These are phyloP conservation scores for Climacium dendroides DNA, from an alignment of 225 moss, liverwort and hornwort genomes.

Conservation along the genomic window DNA sequence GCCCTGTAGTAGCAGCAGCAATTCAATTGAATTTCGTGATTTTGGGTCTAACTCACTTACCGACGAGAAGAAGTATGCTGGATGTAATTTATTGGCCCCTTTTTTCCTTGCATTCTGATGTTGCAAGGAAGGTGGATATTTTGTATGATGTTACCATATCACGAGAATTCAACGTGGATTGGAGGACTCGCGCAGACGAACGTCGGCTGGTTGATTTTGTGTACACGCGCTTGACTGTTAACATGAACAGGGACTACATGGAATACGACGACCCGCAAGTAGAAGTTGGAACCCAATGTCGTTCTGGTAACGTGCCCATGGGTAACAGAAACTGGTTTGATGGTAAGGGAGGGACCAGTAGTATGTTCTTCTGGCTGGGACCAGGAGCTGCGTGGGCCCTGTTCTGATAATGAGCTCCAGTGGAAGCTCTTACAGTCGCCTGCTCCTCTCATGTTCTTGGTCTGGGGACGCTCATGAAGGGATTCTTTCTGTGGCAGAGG, in stretches of 20 bases:
- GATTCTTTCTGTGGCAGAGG: background rate
- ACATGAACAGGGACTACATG: background rate
- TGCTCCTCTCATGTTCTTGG: background rate
- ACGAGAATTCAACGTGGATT: background rate
- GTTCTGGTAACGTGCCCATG: background rate
- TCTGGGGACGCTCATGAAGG: slow-evolving; percentile 7
- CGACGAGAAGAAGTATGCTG: background rate
- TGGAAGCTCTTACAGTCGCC: slow-evolving; percentile 2
- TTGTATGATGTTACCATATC: background rate
- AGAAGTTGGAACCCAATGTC: background rate
- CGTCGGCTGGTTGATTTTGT: background rate
- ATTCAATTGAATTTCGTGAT: slow-evolving; percentile 24
- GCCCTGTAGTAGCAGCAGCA: slow-evolving; percentile 10
- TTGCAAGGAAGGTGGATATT: slow-evolving; percentile 12
- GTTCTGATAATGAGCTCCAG: background rate
- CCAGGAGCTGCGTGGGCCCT: background rate
- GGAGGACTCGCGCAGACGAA: background rate
- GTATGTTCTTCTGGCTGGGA: background rate
- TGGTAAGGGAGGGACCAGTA: background rate
- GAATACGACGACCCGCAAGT: background rate
- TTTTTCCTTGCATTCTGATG: background rate
- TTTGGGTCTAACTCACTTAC: slow-evolving; percentile 7
- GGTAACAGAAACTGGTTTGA: background rate
- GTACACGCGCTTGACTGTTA: background rate
- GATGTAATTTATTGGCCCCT: background rate